Evolutionary conservation across 2,329 filamentous ascomycete genomes (phyloP).

Genomic region (Paraphaeosphaeria minitans): DNA sequence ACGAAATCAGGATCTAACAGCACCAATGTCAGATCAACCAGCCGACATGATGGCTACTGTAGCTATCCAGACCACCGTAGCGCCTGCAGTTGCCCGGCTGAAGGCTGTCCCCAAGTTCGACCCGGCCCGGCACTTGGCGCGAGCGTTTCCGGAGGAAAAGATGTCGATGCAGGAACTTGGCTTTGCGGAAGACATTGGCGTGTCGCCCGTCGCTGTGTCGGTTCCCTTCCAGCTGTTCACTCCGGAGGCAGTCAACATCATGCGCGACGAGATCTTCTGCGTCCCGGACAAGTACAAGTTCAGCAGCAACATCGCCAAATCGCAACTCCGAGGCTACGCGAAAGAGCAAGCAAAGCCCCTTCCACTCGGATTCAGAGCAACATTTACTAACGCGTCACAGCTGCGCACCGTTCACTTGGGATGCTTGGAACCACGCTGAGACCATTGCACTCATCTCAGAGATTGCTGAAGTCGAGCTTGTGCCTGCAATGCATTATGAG

Average conservation of each 20-base stretch:
- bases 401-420: slow-evolving; percentile 68
- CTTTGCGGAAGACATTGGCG: slow-evolving; percentile 58
- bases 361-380: too few species aligned
- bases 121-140: slow-evolving; percentile 61
- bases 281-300: slow-evolving; percentile 63
- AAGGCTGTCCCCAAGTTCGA: slow-evolving; percentile 52
- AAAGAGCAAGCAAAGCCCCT: slow-evolving; percentile 55
- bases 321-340: slow-evolving; percentile 61
- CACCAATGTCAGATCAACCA: neutral
- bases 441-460: slow-evolving; percentile 60
- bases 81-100: neutral
- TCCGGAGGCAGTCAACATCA: slow-evolving; percentile 63
- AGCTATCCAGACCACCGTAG: neutral
- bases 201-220: slow-evolving; percentile 68
- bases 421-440: slow-evolving; percentile 63
- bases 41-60: slow-evolving; percentile 3
- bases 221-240: slow-evolving; percentile 70
- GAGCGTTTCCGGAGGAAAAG: slow-evolving; percentile 56
- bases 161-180: slow-evolving; percentile 68
- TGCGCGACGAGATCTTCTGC: slow-evolving; percentile 67
- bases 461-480: slow-evolving; percentile 63
- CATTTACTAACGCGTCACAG: slow-evolving; percentile 38
- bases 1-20: neutral
- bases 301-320: slow-evolving; percentile 63
- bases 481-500: slow-evolving; percentile 63